Evolutionary conservation across 2,329 filamentous ascomycete species (phyloP).

Genomic region (Myriosclerotinia duriaeana): DNA sequence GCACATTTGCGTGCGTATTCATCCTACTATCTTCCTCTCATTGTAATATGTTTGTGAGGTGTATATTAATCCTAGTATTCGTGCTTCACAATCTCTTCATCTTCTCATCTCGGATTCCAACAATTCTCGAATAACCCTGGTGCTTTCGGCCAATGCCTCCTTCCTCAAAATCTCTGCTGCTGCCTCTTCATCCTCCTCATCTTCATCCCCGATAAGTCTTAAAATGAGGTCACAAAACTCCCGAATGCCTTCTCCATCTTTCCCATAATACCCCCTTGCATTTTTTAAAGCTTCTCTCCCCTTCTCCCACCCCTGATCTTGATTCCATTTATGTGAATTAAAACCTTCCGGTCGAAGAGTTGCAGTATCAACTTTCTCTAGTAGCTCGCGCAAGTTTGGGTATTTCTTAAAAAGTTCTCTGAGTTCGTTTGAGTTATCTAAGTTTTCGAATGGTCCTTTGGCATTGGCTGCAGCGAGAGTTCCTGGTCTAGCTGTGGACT

Average conservation of each 20-base stretch:
- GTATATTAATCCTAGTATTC: not conserved
- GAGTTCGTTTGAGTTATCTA: conserved; percentile 53
- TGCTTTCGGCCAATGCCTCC: conserved; percentile 45
- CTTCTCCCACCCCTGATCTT: conserved; percentile 56
- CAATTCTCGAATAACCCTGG: conserved; percentile 51
- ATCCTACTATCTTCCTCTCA: not conserved
- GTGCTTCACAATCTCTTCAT: not conserved
- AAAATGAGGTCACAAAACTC: conserved; percentile 61
- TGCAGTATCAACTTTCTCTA: conserved; percentile 51
- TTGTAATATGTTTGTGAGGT: not conserved
- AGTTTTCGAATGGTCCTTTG: conserved; percentile 51
- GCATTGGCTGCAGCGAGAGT: conserved; percentile 32
- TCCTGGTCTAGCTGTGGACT: conserved; percentile 24
- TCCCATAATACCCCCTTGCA: conserved; percentile 51
- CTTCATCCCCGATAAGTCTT: conserved; percentile 47
- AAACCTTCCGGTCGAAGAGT: conserved; percentile 47
- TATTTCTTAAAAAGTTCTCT: conserved; percentile 53
- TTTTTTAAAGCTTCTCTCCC: conserved; percentile 55
- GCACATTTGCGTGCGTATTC: not conserved
- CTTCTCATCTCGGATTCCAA: conserved; percentile 46
- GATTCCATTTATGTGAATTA: conserved; percentile 49
- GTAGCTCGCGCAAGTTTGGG: conserved; percentile 49
- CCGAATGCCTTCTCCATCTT: conserved; percentile 57
- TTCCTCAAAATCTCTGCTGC: conserved; percentile 47
- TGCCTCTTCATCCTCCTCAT: conserved; percentile 38